phyloP scores from a whole-genome alignment of 2,329 filamentous ascomycete species.

The Atkinsonella texensis region DNA sequence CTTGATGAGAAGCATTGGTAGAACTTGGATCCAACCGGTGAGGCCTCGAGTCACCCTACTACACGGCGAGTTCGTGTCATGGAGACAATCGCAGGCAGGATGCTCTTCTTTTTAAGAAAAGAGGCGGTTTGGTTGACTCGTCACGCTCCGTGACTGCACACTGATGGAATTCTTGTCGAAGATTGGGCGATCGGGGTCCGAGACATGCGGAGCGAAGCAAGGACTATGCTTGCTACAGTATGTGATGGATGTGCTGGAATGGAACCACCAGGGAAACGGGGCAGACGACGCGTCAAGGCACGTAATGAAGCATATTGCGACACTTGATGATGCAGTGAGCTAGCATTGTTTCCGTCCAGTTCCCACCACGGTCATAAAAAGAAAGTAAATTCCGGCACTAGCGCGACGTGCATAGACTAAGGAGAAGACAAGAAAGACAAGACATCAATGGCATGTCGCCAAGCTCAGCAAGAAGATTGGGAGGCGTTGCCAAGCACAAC shows the following conservation, averaged over 20 bases:
- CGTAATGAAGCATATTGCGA: neutral
- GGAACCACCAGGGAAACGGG: neutral
- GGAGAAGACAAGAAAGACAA: neutral
- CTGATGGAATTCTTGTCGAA: neutral
- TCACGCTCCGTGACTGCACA: neutral
- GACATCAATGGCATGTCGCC: neutral
- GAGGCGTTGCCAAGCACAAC: neutral
- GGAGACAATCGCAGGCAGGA: too few species aligned
- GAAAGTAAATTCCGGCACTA: neutral
- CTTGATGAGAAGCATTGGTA: too few species aligned
- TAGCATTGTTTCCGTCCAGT: neutral
- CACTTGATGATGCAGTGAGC: neutral
- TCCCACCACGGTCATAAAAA: neutral
- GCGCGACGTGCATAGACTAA: neutral
- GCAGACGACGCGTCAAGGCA: neutral
- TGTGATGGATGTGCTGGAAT: neutral
- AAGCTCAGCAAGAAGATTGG: neutral
- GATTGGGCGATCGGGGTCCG: neutral
- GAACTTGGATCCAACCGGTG: too few species aligned
- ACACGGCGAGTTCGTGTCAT: too few species aligned
- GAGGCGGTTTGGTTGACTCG: neutral
- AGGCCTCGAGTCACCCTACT: too few species aligned
- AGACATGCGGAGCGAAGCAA: slow-evolving; percentile 1
- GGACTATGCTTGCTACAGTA: neutral
- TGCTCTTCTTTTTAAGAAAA: neutral